A percentile compares a stretch with the other conserved stretches of the same genome.
Conservation (phyloP, 805 yeast genomes). For the Metschnikowia henanensis region DNA sequence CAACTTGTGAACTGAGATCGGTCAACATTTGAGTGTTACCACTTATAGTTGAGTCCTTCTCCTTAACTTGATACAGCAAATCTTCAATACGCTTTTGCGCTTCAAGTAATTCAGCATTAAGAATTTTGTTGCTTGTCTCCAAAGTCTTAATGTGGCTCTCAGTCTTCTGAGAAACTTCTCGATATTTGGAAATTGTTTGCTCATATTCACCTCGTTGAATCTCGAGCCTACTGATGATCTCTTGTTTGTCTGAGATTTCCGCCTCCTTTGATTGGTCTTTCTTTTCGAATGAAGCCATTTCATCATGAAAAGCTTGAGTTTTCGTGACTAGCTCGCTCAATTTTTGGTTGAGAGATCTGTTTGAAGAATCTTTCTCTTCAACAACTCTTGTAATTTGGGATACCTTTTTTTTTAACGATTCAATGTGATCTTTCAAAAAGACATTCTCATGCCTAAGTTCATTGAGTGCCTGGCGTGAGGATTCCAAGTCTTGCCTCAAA, state of each 20-base stretch:
- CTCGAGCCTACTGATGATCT: slow-evolving; percentile 3
- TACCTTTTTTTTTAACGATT: background rate
- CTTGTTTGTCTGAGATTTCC: slow-evolving; percentile 6
- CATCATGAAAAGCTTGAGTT: slow-evolving; percentile 16
- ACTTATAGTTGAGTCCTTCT: slow-evolving; percentile 31
- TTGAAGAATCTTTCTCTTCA: slow-evolving; percentile 23
- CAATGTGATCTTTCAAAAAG: background rate
- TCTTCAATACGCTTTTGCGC: slow-evolving; percentile 1
- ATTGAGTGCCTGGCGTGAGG: background rate
- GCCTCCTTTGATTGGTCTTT: slow-evolving; percentile 15
- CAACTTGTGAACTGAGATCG: slow-evolving; percentile 28
- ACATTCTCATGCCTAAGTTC: background rate
- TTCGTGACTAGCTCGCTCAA: slow-evolving; percentile 16
- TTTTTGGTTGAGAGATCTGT: slow-evolving; percentile 20
- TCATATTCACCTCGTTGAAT: slow-evolving; percentile 9
- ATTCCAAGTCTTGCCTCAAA: background rate
- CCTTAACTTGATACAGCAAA: slow-evolving; percentile 31
- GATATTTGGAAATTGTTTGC: slow-evolving; percentile 3
- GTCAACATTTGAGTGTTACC: slow-evolving; percentile 32
- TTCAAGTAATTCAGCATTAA: background rate
- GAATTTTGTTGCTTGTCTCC: slow-evolving; percentile 3
- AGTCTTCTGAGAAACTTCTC: background rate
- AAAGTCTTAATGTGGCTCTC: background rate
- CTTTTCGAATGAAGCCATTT: slow-evolving; percentile 18
- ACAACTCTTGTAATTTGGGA: background rate